Base-by-base conservation (phyloP, 169 alveolate species). In the Eimeria tenella region DNA sequence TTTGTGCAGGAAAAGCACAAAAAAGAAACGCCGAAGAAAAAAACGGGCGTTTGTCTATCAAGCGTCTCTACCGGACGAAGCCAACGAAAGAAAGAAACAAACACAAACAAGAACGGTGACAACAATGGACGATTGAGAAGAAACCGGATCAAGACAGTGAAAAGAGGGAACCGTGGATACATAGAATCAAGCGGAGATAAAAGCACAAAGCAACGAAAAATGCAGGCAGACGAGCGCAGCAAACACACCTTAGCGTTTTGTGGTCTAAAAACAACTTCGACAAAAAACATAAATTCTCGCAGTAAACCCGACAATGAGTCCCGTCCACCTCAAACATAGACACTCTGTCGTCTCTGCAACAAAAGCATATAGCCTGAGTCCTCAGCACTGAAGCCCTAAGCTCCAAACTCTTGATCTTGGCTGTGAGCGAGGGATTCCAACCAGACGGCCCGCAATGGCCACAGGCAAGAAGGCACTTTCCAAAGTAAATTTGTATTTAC, bases 241-340 rank as follows among this genome's bases (percentile, higher is more conserved):
- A 55, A 8, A 81, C 89, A 8, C 58, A 96, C 97, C 98, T 95
- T 79, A 99, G 96, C 56, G 99, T 99, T 96, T 99, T 99, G 96
- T 99, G 99, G 83, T 99, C 99, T 62, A 99, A 96, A 94, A 99
- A 99, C 21, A 99, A 97, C 95, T 99, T 99, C 4, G 99, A 95
- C 21, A 99, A 97, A 88, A 97, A 98, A 81, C 99, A 98, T 68
- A 99, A 95, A 93, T 99, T 99, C 96, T 99, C 99, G 93, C 99
- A 98, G 94, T 99, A 99, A 5, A 97, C 98, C 62, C 98, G 95
- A 81, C 98, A 97, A 84, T 97, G 95, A 55, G 96, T 97, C 7
- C 99, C 99, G 96, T 99, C 99, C 13, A 99, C 99, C 96, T 99
- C 99, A 84, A 98, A 98, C 98, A 98, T 98, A 7, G 99, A 97